Percentiles rank a stretch among this genome's conserved stretches.
phyloP scores from a whole-genome alignment of 768 basidiomycete genomes.

The Amanita phalloides region DNA sequence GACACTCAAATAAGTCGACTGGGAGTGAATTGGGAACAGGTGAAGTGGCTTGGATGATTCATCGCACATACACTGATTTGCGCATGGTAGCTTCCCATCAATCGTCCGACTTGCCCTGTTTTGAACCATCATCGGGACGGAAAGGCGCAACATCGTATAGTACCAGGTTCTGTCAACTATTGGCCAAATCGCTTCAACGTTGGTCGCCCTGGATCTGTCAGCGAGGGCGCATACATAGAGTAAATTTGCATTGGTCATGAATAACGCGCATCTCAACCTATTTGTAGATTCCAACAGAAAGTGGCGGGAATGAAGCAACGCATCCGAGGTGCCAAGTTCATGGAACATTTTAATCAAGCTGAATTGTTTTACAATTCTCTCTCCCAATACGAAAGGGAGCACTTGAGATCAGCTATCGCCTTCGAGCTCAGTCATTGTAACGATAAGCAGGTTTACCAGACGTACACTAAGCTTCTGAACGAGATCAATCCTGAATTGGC shows the following conservation, averaged over 20 bases:
- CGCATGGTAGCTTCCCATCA: slow-evolving; percentile 57
- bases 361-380: slow-evolving; percentile 84
- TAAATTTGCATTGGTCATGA: slow-evolving; percentile 15
- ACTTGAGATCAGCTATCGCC: slow-evolving; percentile 57
- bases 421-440: slow-evolving; percentile 85
- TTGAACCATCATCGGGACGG: slow-evolving; percentile 64
- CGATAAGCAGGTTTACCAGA: slow-evolving; percentile 58
- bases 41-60: slow-evolving; percentile 12
- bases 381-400: slow-evolving; percentile 51
- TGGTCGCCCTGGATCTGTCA: slow-evolving; percentile 33
- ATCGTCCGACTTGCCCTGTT: slow-evolving; percentile 68
- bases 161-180: slow-evolving; percentile 57
- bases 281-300: slow-evolving; percentile 34
- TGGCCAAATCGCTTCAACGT: slow-evolving; percentile 66
- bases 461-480: slow-evolving; percentile 57
- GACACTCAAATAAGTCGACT: slow-evolving; percentile 79
- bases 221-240: slow-evolving; percentile 51
- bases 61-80: neutral
- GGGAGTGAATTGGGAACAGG: slow-evolving; percentile 72
- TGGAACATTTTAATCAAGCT: slow-evolving; percentile 68
- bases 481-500: slow-evolving; percentile 71
- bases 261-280: slow-evolving; percentile 9
- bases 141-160: slow-evolving; percentile 42
- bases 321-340: slow-evolving; percentile 62
- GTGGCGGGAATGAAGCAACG: slow-evolving; percentile 46